A percentile compares a stretch with the other conserved stretches of the same genome.
Conservation (phyloP, 805 yeast genomes). For the Metschnikowia henanensis region DNA sequence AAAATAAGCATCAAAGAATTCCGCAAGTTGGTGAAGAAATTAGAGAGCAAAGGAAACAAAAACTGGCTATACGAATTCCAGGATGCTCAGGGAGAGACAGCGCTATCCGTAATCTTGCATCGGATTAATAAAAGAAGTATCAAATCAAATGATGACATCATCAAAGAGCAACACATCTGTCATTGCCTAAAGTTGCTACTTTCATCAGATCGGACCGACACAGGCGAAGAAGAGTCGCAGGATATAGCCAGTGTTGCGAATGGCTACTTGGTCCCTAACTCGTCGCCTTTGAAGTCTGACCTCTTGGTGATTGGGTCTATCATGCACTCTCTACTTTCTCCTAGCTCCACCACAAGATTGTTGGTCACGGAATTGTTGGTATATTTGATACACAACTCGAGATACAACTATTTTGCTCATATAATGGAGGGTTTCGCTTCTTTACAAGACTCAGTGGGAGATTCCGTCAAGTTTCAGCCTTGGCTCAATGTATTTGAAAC, state of each 20-base stretch:
- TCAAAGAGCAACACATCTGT: slow-evolving; percentile 38
- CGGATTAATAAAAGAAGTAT: slow-evolving; percentile 42
- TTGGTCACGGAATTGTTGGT: slow-evolving; percentile 43
- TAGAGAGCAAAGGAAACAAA: slow-evolving; percentile 23
- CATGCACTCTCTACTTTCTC: slow-evolving; percentile 39
- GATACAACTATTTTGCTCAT: slow-evolving; percentile 23
- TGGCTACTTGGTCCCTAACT: slow-evolving; percentile 7
- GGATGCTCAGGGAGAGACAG: slow-evolving; percentile 46
- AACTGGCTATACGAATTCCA: slow-evolving; percentile 34
- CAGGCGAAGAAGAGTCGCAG: slow-evolving; percentile 8
- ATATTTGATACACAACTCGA: slow-evolving; percentile 26
- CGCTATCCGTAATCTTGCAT: slow-evolving; percentile 38
- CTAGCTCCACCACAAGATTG: slow-evolving; percentile 39
- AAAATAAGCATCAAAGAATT: slow-evolving; percentile 33
- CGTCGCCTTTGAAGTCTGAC: slow-evolving; percentile 22
- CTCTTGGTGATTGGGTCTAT: slow-evolving; percentile 37
- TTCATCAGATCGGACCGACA: slow-evolving; percentile 23
- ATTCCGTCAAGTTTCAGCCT: slow-evolving; percentile 38
- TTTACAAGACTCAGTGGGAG: slow-evolving; percentile 38
- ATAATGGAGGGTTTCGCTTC: slow-evolving; percentile 32
- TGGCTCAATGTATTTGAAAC: slow-evolving; percentile 41
- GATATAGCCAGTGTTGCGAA: slow-evolving; percentile 10
- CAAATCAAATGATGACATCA: slow-evolving; percentile 46
- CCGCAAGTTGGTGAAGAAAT: slow-evolving; percentile 34
- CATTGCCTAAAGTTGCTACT: slow-evolving; percentile 38